phyloP scores from a whole-genome alignment of 2,329 filamentous ascomycete genomes.

The Camptophora hylomeconis region DNA sequence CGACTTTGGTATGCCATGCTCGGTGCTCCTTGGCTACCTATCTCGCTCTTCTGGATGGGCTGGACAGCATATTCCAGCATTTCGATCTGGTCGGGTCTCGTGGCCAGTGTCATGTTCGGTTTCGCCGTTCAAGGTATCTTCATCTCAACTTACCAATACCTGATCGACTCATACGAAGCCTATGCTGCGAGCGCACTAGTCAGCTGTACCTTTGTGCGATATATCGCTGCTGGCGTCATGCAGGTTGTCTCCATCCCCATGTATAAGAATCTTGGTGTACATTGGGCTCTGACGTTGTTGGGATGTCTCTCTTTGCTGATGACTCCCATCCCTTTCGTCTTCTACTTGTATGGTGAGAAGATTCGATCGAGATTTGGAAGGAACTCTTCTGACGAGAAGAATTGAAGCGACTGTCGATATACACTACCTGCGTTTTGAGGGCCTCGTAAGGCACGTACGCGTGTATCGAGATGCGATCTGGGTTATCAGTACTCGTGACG shows the following conservation, averaged over 20 bases:
- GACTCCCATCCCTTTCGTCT: slow-evolving; percentile 32
- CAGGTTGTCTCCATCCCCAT: slow-evolving; percentile 19
- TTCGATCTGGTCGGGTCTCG: slow-evolving; percentile 38
- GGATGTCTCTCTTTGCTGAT: slow-evolving; percentile 26
- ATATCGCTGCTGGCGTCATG: slow-evolving; percentile 26
- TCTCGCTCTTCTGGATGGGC: slow-evolving; percentile 6
- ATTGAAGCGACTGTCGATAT: too few species aligned
- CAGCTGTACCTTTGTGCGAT: slow-evolving; percentile 30
- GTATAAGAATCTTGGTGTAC: slow-evolving; percentile 25
- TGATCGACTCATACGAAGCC: slow-evolving; percentile 43
- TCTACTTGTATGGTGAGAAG: slow-evolving; percentile 18
- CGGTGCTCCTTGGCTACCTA: slow-evolving; percentile 1
- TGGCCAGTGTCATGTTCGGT: slow-evolving; percentile 39
- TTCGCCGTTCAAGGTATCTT: slow-evolving; percentile 37
- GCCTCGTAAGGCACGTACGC: too few species aligned
- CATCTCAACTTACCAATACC: slow-evolving; percentile 41
- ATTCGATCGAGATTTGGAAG: too few species aligned
- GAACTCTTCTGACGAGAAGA: too few species aligned
- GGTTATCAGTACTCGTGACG: too few species aligned
- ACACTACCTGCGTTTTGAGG: too few species aligned
- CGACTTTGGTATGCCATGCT: not conserved
- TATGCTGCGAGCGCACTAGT: slow-evolving; percentile 38
- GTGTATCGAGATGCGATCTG: too few species aligned
- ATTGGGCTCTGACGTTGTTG: slow-evolving; percentile 28
- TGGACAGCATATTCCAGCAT: not conserved